These are phyloP conservation scores for Nakazawaea populi DNA, from an alignment of 805 yeast genomes.

Conservation along the genomic window DNA sequence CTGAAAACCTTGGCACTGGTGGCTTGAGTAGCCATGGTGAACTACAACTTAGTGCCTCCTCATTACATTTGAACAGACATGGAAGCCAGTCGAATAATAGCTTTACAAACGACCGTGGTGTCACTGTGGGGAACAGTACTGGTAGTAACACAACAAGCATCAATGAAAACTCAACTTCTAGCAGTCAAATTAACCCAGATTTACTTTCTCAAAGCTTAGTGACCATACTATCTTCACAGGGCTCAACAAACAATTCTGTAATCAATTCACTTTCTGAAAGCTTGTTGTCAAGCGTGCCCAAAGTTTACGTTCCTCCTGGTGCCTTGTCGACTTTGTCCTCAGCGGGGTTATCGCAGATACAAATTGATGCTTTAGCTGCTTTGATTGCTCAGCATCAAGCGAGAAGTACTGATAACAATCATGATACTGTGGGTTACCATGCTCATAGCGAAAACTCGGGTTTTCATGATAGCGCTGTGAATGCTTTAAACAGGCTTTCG, in stretches of 20 bases:
- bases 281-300: constrained; percentile 42
- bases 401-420: constrained; percentile 18
- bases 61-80: constrained; percentile 6
- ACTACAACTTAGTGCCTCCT: not conserved
- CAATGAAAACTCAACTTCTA: not conserved
- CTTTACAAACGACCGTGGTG: constrained; percentile 20
- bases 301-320: constrained; percentile 66
- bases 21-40: not conserved
- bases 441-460: not conserved
- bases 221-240: constrained; percentile 9
- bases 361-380: constrained; percentile 69
- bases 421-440: not conserved
- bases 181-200: constrained; percentile 1
- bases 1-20: not conserved
- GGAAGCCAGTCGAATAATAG: constrained; percentile 11
- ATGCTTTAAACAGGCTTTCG: constrained; percentile 1
- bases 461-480: constrained; percentile 7
- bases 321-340: constrained; percentile 57
- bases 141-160: not conserved
- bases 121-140: constrained; percentile 6
- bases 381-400: constrained; percentile 63
- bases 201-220: constrained; percentile 9
- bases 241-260: constrained; percentile 3
- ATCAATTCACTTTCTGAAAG: constrained; percentile 19
- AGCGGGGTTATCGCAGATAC: constrained; percentile 64